A percentile compares a stretch with the other conserved stretches of the same genome.
Evolutionary conservation across 345 rosid genomes (phyloP).

Genomic region (Gossypium turneri): DNA sequence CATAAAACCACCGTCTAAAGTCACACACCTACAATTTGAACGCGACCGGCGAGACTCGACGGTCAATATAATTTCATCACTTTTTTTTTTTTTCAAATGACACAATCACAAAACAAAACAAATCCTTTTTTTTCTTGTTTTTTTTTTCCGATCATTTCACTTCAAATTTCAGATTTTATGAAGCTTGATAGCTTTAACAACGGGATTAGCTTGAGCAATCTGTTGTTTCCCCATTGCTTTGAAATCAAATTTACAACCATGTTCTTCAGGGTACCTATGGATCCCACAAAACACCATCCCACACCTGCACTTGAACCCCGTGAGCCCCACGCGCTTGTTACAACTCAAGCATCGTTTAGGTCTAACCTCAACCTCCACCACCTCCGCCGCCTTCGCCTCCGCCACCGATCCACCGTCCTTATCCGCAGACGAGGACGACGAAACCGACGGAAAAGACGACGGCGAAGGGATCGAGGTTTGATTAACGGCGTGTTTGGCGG

Average conservation of each 20-base stretch:
- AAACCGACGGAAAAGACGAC: slow-evolving; percentile 7
- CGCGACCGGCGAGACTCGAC: neutral
- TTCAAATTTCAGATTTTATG: slow-evolving; percentile 47
- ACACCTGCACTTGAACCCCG: slow-evolving; percentile 87
- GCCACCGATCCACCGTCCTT: slow-evolving; percentile 17
- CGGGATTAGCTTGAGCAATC: slow-evolving; percentile 78
- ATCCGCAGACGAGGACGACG: neutral
- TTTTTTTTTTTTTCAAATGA: neutral
- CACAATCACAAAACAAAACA: neutral
- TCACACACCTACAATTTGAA: too few relatives aligned
- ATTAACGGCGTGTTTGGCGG: slow-evolving; percentile 49
- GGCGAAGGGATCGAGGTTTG: slow-evolving; percentile 41
- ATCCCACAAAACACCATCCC: slow-evolving; percentile 69
- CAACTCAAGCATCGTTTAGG: slow-evolving; percentile 62
- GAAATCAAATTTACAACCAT: slow-evolving; percentile 68
- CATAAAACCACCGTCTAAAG: neutral
- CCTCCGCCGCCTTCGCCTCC: slow-evolving; percentile 16
- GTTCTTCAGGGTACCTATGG: slow-evolving; percentile 84
- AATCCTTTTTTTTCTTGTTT: neutral
- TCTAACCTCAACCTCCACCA: slow-evolving; percentile 7
- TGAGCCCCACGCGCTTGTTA: slow-evolving; percentile 74
- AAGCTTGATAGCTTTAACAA: slow-evolving; percentile 63
- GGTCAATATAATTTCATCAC: neutral
- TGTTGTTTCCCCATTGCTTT: slow-evolving; percentile 58
- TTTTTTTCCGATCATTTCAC: neutral